These are phyloP conservation scores for Saposhnikovia divaricata DNA, from an alignment of 129 eudicot species.

Conservation along the genomic window DNA sequence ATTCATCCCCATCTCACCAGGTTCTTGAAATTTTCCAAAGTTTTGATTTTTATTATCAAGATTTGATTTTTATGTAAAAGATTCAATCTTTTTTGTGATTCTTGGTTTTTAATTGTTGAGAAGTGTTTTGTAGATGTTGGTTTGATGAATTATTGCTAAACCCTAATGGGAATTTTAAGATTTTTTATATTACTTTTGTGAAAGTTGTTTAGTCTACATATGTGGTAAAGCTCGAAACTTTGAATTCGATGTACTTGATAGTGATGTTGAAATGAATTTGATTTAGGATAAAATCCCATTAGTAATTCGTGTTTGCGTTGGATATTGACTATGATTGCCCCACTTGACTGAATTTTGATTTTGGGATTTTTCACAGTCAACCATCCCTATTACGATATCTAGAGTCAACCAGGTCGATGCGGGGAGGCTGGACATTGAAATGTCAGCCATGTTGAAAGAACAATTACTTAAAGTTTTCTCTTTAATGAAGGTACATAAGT, in stretches of 20 bases:
- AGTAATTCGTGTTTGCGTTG: not conserved
- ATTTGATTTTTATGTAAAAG: not conserved
- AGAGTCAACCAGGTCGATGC: constrained; percentile 99
- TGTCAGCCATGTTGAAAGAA: constrained; percentile 98
- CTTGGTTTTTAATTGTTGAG: not conserved
- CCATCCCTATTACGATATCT: constrained; percentile 69
- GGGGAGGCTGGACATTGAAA: constrained; percentile 81
- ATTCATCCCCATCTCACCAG: constrained; percentile 20
- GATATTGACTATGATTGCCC: not conserved
- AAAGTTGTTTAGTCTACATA: not conserved
- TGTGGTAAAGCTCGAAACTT: not conserved
- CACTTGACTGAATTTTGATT: not conserved
- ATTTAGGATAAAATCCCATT: not conserved
- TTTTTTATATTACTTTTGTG: not conserved
- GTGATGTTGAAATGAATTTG: not conserved
- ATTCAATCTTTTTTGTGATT: not conserved
- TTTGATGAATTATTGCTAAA: not conserved
- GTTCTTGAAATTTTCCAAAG: constrained; percentile 1
- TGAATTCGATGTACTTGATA: not conserved
- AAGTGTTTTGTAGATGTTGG: not conserved
- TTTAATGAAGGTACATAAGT: constrained; percentile 69
- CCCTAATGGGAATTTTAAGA: not conserved
- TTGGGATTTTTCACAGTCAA: constrained; percentile 28
- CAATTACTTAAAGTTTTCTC: constrained; percentile 85
- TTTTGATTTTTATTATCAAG: not conserved